These are phyloP conservation scores for Penicillium verrucosum DNA, from an alignment of 2,329 filamentous ascomycete genomes.

Conservation along the genomic window DNA sequence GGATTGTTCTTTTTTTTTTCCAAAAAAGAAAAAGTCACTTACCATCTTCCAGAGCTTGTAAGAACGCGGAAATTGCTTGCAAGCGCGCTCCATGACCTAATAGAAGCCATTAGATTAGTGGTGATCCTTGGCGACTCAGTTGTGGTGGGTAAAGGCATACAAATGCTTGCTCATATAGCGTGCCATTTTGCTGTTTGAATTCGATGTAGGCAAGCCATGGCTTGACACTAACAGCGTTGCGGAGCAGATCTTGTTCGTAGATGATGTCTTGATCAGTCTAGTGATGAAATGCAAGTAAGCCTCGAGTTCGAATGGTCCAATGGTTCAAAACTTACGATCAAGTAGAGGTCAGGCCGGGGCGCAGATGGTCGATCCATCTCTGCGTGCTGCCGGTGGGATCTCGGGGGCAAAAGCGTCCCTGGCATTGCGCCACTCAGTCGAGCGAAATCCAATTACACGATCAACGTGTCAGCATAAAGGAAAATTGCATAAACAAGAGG, in stretches of 20 bases:
- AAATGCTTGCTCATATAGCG: conserved; percentile 77
- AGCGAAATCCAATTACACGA: conserved; percentile 35
- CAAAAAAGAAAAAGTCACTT: conserved; percentile 13
- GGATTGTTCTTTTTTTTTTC: no score
- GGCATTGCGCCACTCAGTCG: conserved; percentile 48
- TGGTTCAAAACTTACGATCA: conserved; percentile 40
- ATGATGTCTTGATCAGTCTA: conserved; percentile 84
- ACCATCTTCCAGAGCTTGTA: conserved; percentile 99
- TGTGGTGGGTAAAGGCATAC: conserved; percentile 37
- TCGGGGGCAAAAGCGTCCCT: conserved; percentile 49
- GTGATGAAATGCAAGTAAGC: conserved; percentile 37
- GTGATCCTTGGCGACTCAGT: background rate
- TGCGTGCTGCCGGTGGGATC: conserved; percentile 44
- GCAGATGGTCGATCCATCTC: conserved; percentile 43
- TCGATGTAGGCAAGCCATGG: conserved; percentile 94
- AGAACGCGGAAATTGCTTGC: conserved; percentile 81
- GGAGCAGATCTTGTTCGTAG: conserved; percentile 93
- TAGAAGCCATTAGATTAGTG: conserved; percentile 8
- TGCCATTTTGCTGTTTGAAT: conserved; percentile 85
- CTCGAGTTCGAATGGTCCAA: conserved; percentile 19
- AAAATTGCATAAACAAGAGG: conserved; percentile 27
- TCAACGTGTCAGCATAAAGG: conserved; percentile 28
- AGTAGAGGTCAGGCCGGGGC: conserved; percentile 44
- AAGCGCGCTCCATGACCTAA: conserved; percentile 81
- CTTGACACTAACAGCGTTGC: conserved; percentile 79